Base-by-base conservation (phyloP, 2,329 filamentous ascomycete species). In the Mariannaea elegans region DNA sequence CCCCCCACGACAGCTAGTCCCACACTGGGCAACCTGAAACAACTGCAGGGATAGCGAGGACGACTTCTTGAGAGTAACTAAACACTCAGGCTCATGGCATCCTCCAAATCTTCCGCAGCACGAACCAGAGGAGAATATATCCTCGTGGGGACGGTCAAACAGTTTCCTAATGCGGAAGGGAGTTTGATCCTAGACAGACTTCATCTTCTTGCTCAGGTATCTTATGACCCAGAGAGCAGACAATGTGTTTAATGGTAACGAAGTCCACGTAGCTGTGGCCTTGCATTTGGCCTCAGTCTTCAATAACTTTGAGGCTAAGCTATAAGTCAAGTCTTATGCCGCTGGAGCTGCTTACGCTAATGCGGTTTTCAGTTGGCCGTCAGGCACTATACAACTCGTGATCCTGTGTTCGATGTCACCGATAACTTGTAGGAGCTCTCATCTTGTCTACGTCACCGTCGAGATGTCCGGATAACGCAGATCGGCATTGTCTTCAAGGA, bases 401-500 rank as follows among this genome's bases (percentile, higher is more conserved):
- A 19, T 32, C 27, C 19, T 18, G 14, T 13, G 21, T 51, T 47
- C 18, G 14, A 50, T 10, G 19, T 18, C 36, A 27, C 13, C 10
- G 24, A 50, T 54, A 23, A 23, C 23, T 49, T 38, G n/a, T 36
- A 27, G 16, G 23, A 21, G 23, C 21, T 50, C 36, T 59, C 52
- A 70, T 50, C 9, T 53, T 39, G 58, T 55, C 38, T 68, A 63
- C 23, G 63, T 59, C 19, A 84, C 63, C 12, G 75, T 75, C 7
- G 80, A 75, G 36, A 88, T 72, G 72, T 95, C 91, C 3, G 94
- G 93, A 77, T 97, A 98, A 72, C 95, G 84, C 67, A 98, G 79
- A 78, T 98, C 94, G 7, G 93, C 91, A 70, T 97, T 82, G 64
- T 97, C 92, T 76, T 98, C 94, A 27, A 98, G 81, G 75, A 90